Evolutionary conservation across 148 eudicot species (phyloP), one percentile per base, ranked within the genome.

Genomic region (Simmondsia chinensis): DNA sequence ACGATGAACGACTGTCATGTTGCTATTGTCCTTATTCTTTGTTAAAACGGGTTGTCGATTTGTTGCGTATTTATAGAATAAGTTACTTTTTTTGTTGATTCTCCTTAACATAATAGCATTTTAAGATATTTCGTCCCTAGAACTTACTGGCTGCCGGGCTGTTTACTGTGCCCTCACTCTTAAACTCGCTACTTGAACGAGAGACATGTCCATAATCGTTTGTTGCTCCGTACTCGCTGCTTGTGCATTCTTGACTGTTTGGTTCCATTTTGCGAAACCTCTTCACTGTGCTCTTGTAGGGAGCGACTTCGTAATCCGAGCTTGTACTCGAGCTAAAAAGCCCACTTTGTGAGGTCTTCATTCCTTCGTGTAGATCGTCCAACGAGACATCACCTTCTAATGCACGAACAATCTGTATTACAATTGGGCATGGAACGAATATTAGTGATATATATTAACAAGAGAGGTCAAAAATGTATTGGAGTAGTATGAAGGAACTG

Each of bases 311-410:
- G 4, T 52, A 54, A 4, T 82, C 81, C 0, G 82, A 73, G 36
- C 68, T 62, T 11, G 43, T 26, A 1, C 65, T 48, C 0, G 68
- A 61, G 51, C 72, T 42, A 18, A 38, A 44, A n/a, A 64, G 0
- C 8, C 57, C 43, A 28, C 12, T 20, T 16, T 6, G 35, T 37
- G 51, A 29, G 0, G 46, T 14, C 46, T 63, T 63, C 22, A 57
- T n/a, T 19, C 33, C 45, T 31, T 63, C 80, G 2, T 69, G 61
- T 36, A 86, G 52, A 50, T 71, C 83, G 0, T 82, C 96, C 50
- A 86, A 42, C 1, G 87, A 75, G 3, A 54, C 83, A 33, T 82
- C 82, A 1, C 93, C 96, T 63, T 86, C 93, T 30, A 86, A 19
- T 7, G 89, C 87, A 28, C 91, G 76, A 9, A 71, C 96, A 37